phyloP scores from a whole-genome alignment of 768 basidiomycete genomes.

The Mycena sanguinolenta region DNA sequence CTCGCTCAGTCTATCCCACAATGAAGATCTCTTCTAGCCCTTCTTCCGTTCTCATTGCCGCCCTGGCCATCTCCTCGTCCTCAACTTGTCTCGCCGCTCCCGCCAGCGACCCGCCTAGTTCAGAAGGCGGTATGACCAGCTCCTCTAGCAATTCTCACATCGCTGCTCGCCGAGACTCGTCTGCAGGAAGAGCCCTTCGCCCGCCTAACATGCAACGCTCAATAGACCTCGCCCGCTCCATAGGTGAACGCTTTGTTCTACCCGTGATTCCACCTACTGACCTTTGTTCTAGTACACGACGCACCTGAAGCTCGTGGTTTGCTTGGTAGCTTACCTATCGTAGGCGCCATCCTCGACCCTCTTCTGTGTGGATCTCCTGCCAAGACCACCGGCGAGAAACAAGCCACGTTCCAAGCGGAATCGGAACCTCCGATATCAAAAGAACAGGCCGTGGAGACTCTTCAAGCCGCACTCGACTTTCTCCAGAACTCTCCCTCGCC shows the following conservation, averaged over 20 bases:
- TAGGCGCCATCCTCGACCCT: neutral
- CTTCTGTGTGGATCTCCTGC: conserved; percentile 6
- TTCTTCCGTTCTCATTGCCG: conserved; percentile 60
- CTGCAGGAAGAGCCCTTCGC: conserved; percentile 26
- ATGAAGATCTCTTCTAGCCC: conserved; percentile 65
- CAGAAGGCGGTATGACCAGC: conserved; percentile 34
- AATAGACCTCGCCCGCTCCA: conserved; percentile 26
- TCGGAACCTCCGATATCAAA: conserved; percentile 7
- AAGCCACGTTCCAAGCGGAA: conserved; percentile 25
- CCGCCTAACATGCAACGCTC: conserved; percentile 31
- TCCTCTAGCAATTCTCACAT: conserved; percentile 29
- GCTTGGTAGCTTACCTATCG: neutral
- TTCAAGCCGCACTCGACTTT: conserved; percentile 12
- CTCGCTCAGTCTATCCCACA: conserved; percentile 34
- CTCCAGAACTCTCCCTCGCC: conserved; percentile 1
- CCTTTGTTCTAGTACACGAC: neutral
- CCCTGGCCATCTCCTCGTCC: conserved; percentile 65
- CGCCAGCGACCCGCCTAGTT: conserved; percentile 45
- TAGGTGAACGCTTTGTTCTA: conserved; percentile 4
- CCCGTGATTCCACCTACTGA: neutral
- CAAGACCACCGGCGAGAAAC: conserved; percentile 9
- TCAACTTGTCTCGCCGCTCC: conserved; percentile 61
- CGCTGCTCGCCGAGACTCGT: conserved; percentile 30
- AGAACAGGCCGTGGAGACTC: conserved; percentile 4
- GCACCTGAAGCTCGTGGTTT: conserved; percentile 16